Percentiles rank a stretch among this genome's conserved stretches.
These are phyloP conservation scores for Magnusiomyces suaveolens DNA, from an alignment of 1,139 yeast species.

Conservation along the genomic window DNA sequence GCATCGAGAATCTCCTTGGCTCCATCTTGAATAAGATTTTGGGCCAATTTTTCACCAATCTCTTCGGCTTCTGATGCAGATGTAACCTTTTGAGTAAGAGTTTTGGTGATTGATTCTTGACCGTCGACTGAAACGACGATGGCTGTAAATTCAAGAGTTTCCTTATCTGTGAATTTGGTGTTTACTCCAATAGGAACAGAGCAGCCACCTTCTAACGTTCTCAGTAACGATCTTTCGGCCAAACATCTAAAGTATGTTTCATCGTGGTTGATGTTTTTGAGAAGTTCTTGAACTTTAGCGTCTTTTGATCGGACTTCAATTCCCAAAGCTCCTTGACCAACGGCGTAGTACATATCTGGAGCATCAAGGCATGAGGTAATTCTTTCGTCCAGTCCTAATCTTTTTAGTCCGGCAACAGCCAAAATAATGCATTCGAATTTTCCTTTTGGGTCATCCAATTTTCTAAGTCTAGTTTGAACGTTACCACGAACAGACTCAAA, in stretches of 20 bases:
- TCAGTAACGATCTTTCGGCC: conserved; percentile 85
- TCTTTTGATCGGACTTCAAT: conserved; percentile 76
- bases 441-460: conserved; percentile 62
- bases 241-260: conserved; percentile 66
- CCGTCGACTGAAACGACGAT: conserved; percentile 87
- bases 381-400: conserved; percentile 62
- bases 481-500: conserved; percentile 86
- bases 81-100: conserved; percentile 30
- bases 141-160: conserved; percentile 47
- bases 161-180: conserved; percentile 42
- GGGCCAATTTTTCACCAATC: conserved; percentile 66
- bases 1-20: conserved; percentile 73
- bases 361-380: conserved; percentile 54
- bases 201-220: conserved; percentile 92
- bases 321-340: conserved; percentile 96
- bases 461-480: conserved; percentile 67
- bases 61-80: conserved; percentile 54
- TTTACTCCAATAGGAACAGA: conserved; percentile 94
- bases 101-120: conserved; percentile 49
- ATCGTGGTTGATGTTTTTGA: conserved; percentile 54
- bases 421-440: conserved; percentile 68
- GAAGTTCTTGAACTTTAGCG: conserved; percentile 44
- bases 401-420: conserved; percentile 84
- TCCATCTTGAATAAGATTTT: conserved; percentile 57
- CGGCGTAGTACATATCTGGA: conserved; percentile 92